Evolutionary conservation across 2,329 filamentous ascomycete genomes (phyloP), one percentile per base, ranked within the genome.

Genomic region (Alternaria ventricosa): DNA sequence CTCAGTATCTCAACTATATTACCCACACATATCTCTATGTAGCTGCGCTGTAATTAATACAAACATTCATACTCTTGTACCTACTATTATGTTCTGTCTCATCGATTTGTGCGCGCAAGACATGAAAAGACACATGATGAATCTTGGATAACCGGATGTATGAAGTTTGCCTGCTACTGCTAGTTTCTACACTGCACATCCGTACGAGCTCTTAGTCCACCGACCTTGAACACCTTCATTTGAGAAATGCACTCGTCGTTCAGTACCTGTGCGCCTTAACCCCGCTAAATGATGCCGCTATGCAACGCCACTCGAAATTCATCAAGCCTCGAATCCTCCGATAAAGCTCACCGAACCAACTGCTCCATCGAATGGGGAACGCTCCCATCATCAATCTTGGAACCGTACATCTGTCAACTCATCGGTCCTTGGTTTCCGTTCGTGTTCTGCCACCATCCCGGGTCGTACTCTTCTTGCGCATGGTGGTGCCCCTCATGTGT

Each of bases 361-460:
- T 20, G 33, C 22, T 44, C 23, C n/a, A 22, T 33, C 15, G 27
- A 27, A 11, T 44, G 18, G 2, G 7, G n/a, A 20, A 44, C n/a
- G 36, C 53, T 55, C 53, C 53, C 30, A 55, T 25, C 33, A 8
- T 27, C 23, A 6, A 15, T 27, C 11, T 44, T 55, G 20, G 11
- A 20, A 43, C 15, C 28, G 6, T 22, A 4, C 13, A 30, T 11
- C 45, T 55, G 54, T 65, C 63, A 67, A 43, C 57, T 58, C 57
- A 67, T 65, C 11, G 49, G 57, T 6, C 57, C 60, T 23, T 50
- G 44, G 10, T 57, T 41, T 15, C 23, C 60, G 22, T 56, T 63
- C 12, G 57, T 27, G 54, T 57, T 53, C 20, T 57, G 57, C 65
- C 65, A 67, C 65, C 65, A 67, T 12, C 54, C 50, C 10, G 47